Evolutionary conservation across 805 yeast genomes (phyloP).

Genomic region (Spathaspora gorwiae): DNA sequence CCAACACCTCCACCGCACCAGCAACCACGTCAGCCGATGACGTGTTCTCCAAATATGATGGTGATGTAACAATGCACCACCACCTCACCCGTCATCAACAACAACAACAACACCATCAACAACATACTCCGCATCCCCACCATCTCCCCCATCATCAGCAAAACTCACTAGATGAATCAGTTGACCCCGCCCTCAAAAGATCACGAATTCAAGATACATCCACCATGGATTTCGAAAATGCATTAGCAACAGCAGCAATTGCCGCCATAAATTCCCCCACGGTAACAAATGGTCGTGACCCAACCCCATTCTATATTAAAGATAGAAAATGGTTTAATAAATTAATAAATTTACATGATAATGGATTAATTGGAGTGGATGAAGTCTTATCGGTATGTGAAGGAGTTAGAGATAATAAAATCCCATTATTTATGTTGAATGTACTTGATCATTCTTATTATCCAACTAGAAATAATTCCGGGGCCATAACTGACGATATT

Average conservation of each 20-base stretch:
- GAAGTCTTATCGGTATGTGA: conserved; percentile 32
- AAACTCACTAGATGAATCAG: conserved; percentile 17
- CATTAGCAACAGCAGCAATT: conserved; percentile 25
- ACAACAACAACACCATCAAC: conserved; percentile 1
- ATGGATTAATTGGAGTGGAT: conserved; percentile 19
- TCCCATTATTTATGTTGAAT: conserved; percentile 33
- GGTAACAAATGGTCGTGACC: conserved; percentile 18
- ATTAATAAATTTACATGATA: conserved; percentile 24
- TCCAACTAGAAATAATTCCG: conserved; percentile 13
- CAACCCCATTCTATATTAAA: conserved; percentile 26
- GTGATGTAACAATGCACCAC: neutral
- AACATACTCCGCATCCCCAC: neutral
- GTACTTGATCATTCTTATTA: conserved; percentile 28
- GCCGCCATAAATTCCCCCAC: conserved; percentile 29
- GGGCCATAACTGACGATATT: conserved; percentile 8
- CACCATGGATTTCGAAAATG: conserved; percentile 20
- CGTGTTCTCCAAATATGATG: neutral
- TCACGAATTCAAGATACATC: conserved; percentile 11
- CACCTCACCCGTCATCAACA: neutral
- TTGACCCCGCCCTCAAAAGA: conserved; percentile 26
- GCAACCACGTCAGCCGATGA: no score
- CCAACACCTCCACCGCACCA: no score
- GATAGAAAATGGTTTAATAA: conserved; percentile 36
- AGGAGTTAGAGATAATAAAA: conserved; percentile 34
- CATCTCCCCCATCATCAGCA: neutral